Evolutionary conservation across 2,329 filamentous ascomycete genomes (phyloP), one percentile per base, ranked within the genome.

Genomic region (Exophiala viscosa): DNA sequence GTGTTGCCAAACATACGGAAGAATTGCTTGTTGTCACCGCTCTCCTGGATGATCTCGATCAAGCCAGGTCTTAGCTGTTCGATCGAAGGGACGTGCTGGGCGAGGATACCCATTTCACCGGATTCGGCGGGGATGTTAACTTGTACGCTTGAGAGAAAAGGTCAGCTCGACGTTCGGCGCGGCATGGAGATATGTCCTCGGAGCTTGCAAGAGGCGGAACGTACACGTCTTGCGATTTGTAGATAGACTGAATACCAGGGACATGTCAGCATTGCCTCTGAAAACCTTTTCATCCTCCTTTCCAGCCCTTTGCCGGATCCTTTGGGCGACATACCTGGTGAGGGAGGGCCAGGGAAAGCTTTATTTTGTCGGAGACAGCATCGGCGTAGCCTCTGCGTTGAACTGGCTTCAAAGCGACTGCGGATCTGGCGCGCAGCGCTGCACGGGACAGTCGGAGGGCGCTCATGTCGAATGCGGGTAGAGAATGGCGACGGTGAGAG

Each of bases 61-160:
- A 97, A 78, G 69, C 93, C 93, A 58, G 93, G 91, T 84, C 95
- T 96, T 75, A 99, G 82, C 82, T 99, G 93, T 82, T 99, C 93
- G 70, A 99, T 97, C 59, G 91, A 90, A 62, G 93, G 91, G 68
- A 99, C 93, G 84, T 99, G 93, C 82, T 93, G 95, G 73, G 93
- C 93, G 71, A 99, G 87, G 67, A 99, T 87, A 87, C 93, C 93
- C 93, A 99, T 99, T 68, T 97, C 93, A 73, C 93, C 93, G 60
- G 91, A 95, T 75, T 96, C 93, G 70, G 93, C 93, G 73, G 93
- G 87, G 69, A 99, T 86, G 84, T 99, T 99, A 81, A 99, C 93
- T 81, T 99, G 93, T 70, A 97, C 85, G 70, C 77, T 80, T 63
- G 51, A 65, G 77, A 84, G 74, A 43, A 3, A 23, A 42, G 34